Evolutionary conservation across 2,329 filamentous ascomycete genomes (phyloP).

Genomic region (Xylariaceae sp.): DNA sequence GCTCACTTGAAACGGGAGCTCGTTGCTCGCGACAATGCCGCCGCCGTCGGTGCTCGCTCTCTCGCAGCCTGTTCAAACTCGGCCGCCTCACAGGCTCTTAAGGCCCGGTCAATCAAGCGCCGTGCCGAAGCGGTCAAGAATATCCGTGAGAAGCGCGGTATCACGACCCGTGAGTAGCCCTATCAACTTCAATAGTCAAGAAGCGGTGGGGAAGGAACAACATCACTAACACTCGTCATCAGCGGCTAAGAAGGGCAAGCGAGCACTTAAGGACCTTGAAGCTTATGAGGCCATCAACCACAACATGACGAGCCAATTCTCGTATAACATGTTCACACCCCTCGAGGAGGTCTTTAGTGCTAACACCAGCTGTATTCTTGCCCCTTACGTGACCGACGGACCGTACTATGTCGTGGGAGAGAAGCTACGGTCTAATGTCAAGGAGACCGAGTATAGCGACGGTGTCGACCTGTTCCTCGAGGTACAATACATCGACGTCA

Average conservation of each 20-base stretch:
- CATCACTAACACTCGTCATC: neutral
- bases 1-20: conserved; percentile 44
- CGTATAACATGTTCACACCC: conserved; percentile 35
- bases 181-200: neutral
- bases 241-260: conserved; percentile 44
- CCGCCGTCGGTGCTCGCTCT: conserved; percentile 45
- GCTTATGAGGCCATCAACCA: conserved; percentile 45
- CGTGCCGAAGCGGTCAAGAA: conserved; percentile 48
- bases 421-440: conserved; percentile 52
- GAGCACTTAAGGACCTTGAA: conserved; percentile 42
- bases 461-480: conserved; percentile 54
- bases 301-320: conserved; percentile 38
- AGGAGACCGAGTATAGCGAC: conserved; percentile 46
- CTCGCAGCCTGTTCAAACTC: conserved; percentile 49
- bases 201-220: neutral
- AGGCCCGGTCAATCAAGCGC: conserved; percentile 49
- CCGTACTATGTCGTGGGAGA: conserved; percentile 56
- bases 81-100: conserved; percentile 47
- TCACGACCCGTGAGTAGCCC: conserved; percentile 37
- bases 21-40: conserved; percentile 43
- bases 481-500: conserved; percentile 54
- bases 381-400: conserved; percentile 46
- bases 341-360: conserved; percentile 45
- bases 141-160: conserved; percentile 48
- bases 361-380: conserved; percentile 46